Conservation (phyloP, 345 rosid species). For the Balakata baccata region DNA sequence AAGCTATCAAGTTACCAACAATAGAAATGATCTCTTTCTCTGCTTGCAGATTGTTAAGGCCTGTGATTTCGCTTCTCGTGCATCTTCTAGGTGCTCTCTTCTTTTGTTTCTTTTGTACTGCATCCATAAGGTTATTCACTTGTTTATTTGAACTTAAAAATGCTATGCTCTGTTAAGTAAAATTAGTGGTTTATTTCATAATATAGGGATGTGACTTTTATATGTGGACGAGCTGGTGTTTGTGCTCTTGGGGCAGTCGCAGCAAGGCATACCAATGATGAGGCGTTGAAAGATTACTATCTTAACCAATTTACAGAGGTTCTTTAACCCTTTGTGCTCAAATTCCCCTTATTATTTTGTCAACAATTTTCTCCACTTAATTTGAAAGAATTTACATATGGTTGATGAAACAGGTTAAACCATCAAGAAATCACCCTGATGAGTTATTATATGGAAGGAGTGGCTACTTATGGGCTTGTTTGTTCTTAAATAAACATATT, state of each 20-base stretch:
- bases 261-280: conserved; percentile 26
- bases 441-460: conserved; percentile 32
- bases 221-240: conserved; percentile 26
- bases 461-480: conserved; percentile 32
- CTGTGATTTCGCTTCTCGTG: conserved; percentile 19
- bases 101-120: not conserved
- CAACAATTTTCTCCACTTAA: not conserved
- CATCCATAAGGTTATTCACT: not conserved
- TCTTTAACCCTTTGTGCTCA: not conserved
- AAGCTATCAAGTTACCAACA: conserved; percentile 19
- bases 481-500: conserved; percentile 28
- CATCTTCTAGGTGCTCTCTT: conserved; percentile 19
- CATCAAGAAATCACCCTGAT: conserved; percentile 21
- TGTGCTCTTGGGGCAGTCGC: conserved; percentile 35
- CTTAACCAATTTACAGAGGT: conserved; percentile 27
- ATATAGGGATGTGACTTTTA: conserved; percentile 29
- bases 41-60: conserved; percentile 30
- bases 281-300: conserved; percentile 22
- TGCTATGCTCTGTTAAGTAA: not conserved
- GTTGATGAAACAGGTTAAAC: conserved; percentile 17
- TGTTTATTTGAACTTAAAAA: not conserved
- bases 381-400: not conserved
- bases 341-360: not conserved
- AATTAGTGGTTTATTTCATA: not conserved
- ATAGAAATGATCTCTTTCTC: conserved; percentile 23